Percentiles rank a stretch among this genome's conserved stretches.
phyloP scores from a whole-genome alignment of 306 rosid genomes.

The Psophocarpus tetragonolobus region DNA sequence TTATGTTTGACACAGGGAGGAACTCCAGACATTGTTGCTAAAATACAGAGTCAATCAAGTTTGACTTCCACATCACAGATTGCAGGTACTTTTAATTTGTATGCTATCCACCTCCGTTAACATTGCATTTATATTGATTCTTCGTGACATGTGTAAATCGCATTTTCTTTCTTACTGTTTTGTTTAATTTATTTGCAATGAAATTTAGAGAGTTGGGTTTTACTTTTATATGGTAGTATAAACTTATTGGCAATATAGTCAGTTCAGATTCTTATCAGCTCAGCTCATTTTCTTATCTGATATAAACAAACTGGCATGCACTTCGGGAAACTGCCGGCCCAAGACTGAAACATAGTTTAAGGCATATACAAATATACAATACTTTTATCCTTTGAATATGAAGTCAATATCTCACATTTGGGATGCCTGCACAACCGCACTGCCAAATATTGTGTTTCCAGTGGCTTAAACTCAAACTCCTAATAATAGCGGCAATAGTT shows the following conservation, averaged over 20 bases:
- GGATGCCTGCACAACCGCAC: conserved; percentile 9
- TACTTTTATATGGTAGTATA: not conserved
- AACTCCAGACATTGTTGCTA: conserved; percentile 56
- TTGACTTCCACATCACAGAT: conserved; percentile 47
- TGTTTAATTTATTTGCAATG: not conserved
- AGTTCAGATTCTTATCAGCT: conserved; percentile 1
- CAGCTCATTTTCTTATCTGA: not conserved
- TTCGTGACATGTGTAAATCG: not conserved
- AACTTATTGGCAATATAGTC: not conserved
- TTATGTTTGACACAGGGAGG: conserved; percentile 52
- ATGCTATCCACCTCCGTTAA: not conserved
- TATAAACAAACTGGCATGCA: not conserved
- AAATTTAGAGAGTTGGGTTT: not conserved
- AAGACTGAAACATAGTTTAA: not conserved
- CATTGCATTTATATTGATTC: not conserved
- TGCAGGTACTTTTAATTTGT: conserved; percentile 52
- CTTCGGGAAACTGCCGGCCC: not conserved
- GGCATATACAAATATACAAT: not conserved
- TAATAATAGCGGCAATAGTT: not conserved
- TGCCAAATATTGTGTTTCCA: not conserved
- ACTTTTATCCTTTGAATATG: conserved; percentile 4
- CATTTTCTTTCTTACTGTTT: not conserved
- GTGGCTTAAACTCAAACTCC: conserved; percentile 19
- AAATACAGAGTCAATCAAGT: conserved; percentile 51
- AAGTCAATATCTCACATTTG: conserved; percentile 1